Percentiles rank a stretch among this genome's conserved stretches.
Conservation (phyloP, 805 yeast species). For the Cyberlindnera mississippiensis region DNA sequence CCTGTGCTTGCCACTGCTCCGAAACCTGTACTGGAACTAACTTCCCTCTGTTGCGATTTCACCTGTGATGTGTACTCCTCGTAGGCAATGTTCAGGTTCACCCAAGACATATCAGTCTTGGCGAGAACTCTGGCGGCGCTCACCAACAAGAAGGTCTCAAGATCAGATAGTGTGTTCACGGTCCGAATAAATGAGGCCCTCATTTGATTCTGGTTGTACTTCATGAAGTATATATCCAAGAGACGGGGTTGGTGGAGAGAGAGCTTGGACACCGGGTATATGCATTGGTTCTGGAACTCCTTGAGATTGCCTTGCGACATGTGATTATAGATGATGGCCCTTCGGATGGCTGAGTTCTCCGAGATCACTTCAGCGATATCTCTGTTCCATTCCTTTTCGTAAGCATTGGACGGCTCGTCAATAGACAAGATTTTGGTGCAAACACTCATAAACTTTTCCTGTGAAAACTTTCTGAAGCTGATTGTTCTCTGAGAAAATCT, state of each 20-base stretch:
- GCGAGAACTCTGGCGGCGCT: constrained; percentile 70
- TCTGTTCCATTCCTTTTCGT: constrained; percentile 42
- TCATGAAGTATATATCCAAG: constrained; percentile 23
- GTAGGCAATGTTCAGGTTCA: constrained; percentile 73
- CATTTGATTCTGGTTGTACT: constrained; percentile 28
- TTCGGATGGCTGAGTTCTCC: constrained; percentile 32
- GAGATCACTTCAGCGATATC: constrained; percentile 30
- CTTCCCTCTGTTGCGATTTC: constrained; percentile 38
- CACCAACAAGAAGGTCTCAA: constrained; percentile 68
- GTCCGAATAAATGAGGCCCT: constrained; percentile 25
- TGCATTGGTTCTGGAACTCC: constrained; percentile 41
- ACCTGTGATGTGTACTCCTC: constrained; percentile 67
- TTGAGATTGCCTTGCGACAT: constrained; percentile 57
- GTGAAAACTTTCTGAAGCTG: constrained; percentile 45
- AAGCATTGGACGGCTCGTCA: constrained; percentile 27
- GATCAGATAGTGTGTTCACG: constrained; percentile 50
- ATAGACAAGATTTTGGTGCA: constrained; percentile 39
- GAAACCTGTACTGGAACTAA: constrained; percentile 23
- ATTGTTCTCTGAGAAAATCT: constrained; percentile 81
- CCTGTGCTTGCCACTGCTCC: constrained; percentile 30
- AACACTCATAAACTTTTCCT: constrained; percentile 46
- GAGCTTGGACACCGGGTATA: constrained; percentile 39
- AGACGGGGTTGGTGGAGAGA: constrained; percentile 26
- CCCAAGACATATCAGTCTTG: constrained; percentile 51
- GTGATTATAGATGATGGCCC: constrained; percentile 42